phyloP scores from a whole-genome alignment of 2,329 filamentous ascomycete genomes.

The Calonectria hongkongensis region DNA sequence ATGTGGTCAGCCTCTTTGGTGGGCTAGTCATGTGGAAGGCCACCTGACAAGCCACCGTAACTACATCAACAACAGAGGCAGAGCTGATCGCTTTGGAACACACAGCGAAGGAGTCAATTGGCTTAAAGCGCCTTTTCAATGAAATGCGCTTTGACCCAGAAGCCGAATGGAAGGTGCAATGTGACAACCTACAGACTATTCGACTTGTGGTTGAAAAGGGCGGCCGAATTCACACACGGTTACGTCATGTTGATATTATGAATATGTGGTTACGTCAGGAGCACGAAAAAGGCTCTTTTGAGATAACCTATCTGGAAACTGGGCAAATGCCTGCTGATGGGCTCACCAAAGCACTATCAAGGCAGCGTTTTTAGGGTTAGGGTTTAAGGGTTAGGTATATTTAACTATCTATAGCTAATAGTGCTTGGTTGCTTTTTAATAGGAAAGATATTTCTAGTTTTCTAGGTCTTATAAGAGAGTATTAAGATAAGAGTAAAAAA shows the following conservation, averaged over 20 bases:
- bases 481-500: no score
- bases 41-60: not conserved
- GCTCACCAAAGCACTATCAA: not conserved
- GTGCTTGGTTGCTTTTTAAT: no score
- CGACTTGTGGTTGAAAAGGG: not conserved
- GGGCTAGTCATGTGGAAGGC: not conserved
- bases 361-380: not conserved
- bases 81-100: slow-evolving; percentile 1
- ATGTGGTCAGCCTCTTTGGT: not conserved
- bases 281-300: not conserved
- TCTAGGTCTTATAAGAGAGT: no score
- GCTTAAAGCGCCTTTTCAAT: not conserved
- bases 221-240: not conserved
- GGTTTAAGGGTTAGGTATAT: no score
- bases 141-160: not conserved
- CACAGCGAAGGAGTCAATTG: not conserved
- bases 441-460: no score
- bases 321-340: not conserved
- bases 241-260: not conserved
- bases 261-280: slow-evolving; percentile 1
- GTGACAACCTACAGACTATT: not conserved
- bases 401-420: no score
- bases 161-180: not conserved
- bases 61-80: not conserved
- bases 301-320: not conserved